phyloP scores from a whole-genome alignment of 768 basidiomycete genomes.

The Pisolithus albus region DNA sequence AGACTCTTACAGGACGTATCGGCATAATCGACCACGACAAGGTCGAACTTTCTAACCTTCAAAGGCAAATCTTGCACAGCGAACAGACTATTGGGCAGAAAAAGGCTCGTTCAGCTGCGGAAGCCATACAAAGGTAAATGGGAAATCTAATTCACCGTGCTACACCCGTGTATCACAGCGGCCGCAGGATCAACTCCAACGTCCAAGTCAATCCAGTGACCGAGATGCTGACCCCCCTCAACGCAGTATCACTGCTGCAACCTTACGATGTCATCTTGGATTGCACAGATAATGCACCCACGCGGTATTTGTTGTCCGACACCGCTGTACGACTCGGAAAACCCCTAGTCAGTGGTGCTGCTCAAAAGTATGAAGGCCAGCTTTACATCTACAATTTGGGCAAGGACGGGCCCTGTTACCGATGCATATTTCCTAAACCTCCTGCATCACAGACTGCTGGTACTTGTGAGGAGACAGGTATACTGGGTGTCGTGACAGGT shows the following conservation, averaged over 20 bases:
- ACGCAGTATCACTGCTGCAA: constrained; percentile 55
- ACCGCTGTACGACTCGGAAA: constrained; percentile 67
- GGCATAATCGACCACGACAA: constrained; percentile 85
- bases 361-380: constrained; percentile 80
- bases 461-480: constrained; percentile 83
- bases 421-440: constrained; percentile 86
- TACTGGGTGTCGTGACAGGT: constrained; percentile 85
- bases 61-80: constrained; percentile 87
- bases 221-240: constrained; percentile 48
- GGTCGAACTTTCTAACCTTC: constrained; percentile 85
- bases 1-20: constrained; percentile 53
- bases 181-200: constrained; percentile 66
- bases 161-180: constrained; percentile 1
- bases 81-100: constrained; percentile 61
- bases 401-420: constrained; percentile 77
- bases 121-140: constrained; percentile 56
- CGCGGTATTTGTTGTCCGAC: constrained; percentile 91
- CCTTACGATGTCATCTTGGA: constrained; percentile 78
- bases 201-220: constrained; percentile 52
- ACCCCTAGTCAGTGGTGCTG: constrained; percentile 89
- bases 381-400: constrained; percentile 69
- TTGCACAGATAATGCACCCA: constrained; percentile 91
- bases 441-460: constrained; percentile 58
- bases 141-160: background rate
- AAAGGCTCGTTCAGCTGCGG: constrained; percentile 79